Evolutionary conservation across 2,329 filamentous ascomycete species (phyloP).

Genomic region (Rutstroemia sp.): DNA sequence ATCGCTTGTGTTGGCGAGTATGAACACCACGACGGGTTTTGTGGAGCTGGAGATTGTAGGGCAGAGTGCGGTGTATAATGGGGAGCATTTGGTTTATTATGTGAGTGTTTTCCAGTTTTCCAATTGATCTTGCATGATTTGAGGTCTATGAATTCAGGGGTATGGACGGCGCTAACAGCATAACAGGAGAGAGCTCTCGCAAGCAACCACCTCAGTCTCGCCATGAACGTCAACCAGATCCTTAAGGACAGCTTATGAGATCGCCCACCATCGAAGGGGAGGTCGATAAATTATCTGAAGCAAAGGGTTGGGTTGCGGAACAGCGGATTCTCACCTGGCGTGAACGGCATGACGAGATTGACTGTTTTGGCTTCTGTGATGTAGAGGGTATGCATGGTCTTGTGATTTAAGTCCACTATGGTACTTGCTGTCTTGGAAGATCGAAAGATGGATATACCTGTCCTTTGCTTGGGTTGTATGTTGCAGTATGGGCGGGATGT

Average conservation of each 20-base stretch:
- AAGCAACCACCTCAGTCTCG: neutral
- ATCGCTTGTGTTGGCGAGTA: conserved; percentile 24
- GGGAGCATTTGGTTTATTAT: conserved; percentile 45
- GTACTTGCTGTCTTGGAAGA: no score
- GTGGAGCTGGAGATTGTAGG: conserved; percentile 44
- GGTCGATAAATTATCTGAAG: neutral
- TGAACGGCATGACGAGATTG: neutral
- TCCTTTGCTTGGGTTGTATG: no score
- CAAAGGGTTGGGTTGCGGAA: neutral
- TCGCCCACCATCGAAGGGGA: neutral
- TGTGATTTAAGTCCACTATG: no score
- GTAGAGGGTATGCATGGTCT: no score
- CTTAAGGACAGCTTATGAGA: neutral
- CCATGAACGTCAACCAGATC: neutral
- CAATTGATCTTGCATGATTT: no score
- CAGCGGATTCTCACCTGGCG: neutral
- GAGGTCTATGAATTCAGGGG: neutral
- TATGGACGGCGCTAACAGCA: neutral
- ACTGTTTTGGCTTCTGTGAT: no score
- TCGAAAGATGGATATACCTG: no score
- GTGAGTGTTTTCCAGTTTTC: conserved; percentile 19
- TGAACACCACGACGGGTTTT: conserved; percentile 32
- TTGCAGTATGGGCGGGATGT: no score
- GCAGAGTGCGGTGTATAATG: conserved; percentile 40
- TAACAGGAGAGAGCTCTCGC: neutral